Conservation (phyloP, 1,139 yeast species). For the Yamadazyma buinensis region DNA sequence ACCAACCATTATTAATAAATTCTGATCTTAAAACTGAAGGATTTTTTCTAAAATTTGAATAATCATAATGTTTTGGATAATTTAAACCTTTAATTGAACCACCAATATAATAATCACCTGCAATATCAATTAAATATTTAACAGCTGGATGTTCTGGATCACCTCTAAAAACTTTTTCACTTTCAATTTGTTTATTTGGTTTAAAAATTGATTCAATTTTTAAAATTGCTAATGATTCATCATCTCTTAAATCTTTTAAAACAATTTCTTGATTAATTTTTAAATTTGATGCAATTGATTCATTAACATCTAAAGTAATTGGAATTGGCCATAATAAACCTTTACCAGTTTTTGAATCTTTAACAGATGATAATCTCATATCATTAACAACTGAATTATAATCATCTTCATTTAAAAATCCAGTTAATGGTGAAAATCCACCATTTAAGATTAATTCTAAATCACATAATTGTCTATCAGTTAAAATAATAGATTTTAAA, state of each 20-base stretch:
- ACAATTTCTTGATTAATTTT: conserved; percentile 62
- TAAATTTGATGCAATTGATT: conserved; percentile 46
- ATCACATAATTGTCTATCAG: conserved; percentile 91
- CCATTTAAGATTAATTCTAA: conserved; percentile 88
- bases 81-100: conserved; percentile 82
- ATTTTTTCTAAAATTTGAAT: conserved; percentile 80
- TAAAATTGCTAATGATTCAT: conserved; percentile 73
- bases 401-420: conserved; percentile 79
- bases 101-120: conserved; percentile 84
- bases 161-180: conserved; percentile 86
- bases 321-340: conserved; percentile 94
- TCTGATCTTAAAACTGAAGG: conserved; percentile 88
- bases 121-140: conserved; percentile 64
- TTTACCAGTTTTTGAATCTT: conserved; percentile 30
- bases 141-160: conserved; percentile 97
- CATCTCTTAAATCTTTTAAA: conserved; percentile 81
- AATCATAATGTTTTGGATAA: conserved; percentile 88
- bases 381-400: conserved; percentile 76
- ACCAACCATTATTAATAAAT: conserved; percentile 78
- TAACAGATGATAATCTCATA: conserved; percentile 60
- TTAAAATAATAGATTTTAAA: conserved; percentile 54
- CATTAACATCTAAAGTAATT: conserved; percentile 76
- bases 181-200: conserved; percentile 79
- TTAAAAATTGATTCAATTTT: conserved; percentile 74
- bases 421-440: conserved; percentile 90